These are phyloP conservation scores for Vitis hybrid DNA, from an alignment of 177 flowering plant genomes.

Conservation along the genomic window DNA sequence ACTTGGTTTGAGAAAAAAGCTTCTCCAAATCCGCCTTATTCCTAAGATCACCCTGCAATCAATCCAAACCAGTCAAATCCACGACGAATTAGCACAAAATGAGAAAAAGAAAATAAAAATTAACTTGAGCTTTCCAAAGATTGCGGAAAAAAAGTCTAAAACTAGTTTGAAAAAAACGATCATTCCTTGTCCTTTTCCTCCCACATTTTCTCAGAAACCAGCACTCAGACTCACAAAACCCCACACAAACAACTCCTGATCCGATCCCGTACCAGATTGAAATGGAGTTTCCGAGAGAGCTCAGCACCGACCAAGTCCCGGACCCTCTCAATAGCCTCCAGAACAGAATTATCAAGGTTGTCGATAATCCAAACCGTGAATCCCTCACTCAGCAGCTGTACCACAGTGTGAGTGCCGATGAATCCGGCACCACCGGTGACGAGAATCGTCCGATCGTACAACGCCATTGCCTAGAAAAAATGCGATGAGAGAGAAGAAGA, in stretches of 20 bases:
- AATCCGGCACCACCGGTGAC: slow-evolving; percentile 99
- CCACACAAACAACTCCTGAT: no score
- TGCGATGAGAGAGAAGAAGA: background rate
- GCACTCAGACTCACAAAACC: no score
- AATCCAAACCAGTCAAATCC: slow-evolving; percentile 7
- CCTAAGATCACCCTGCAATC: slow-evolving; percentile 84
- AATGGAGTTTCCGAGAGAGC: slow-evolving; percentile 57
- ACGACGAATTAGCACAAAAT: background rate
- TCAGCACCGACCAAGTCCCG: slow-evolving; percentile 62
- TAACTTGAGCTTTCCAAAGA: no score
- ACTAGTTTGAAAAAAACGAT: no score
- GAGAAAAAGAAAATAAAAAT: background rate
- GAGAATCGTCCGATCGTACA: slow-evolving; percentile 39
- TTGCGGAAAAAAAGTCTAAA: no score
- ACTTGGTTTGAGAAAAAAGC: slow-evolving; percentile 63
- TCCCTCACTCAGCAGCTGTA: slow-evolving; percentile 74
- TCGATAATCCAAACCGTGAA: slow-evolving; percentile 77
- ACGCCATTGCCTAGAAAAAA: slow-evolving; percentile 20
- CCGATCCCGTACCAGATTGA: slow-evolving; percentile 44
- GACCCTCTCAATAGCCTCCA: slow-evolving; percentile 73
- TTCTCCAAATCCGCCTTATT: slow-evolving; percentile 80
- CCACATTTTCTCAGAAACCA: slow-evolving; percentile 1
- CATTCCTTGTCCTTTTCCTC: no score
- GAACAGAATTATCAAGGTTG: slow-evolving; percentile 76
- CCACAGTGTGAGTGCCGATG: slow-evolving; percentile 89